A percentile compares a stretch with the other conserved stretches of the same genome.
phyloP scores from a whole-genome alignment of 148 eudicot genomes.

The Rhododendron mucronatum region DNA sequence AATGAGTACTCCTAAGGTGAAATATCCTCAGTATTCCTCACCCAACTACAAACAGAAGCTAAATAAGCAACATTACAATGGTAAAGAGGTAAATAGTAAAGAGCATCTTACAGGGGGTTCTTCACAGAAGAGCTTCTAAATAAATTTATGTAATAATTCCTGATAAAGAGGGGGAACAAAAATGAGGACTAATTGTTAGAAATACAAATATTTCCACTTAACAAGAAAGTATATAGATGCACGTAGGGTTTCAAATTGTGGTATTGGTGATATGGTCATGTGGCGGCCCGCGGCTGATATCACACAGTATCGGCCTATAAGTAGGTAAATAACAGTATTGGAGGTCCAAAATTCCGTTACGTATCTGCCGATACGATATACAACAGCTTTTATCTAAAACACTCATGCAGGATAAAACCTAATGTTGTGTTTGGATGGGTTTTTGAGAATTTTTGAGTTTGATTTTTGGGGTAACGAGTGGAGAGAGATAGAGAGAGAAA shows the following conservation, averaged over 20 bases:
- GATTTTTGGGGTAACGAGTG: too few species aligned
- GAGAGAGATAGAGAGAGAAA: too few species aligned
- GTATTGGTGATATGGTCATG: too few species aligned
- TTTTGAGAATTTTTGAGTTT: too few species aligned
- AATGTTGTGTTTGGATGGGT: neutral
- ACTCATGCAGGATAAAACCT: neutral
- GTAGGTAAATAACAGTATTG: too few species aligned
- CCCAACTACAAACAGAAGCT: neutral
- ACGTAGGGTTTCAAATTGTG: too few species aligned
- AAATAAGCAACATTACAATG: neutral
- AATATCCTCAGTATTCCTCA: neutral
- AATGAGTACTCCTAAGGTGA: neutral
- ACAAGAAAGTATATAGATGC: neutral
- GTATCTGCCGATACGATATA: too few species aligned
- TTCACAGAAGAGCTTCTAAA: constrained; percentile 52
- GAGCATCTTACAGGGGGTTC: constrained; percentile 42
- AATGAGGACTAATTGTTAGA: neutral
- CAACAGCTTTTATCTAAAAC: too few species aligned
- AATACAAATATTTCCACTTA: neutral
- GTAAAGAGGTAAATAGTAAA: neutral
- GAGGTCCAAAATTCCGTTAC: too few species aligned
- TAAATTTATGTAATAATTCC: constrained; percentile 61
- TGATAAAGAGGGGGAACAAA: constrained; percentile 8
- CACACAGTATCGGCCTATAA: too few species aligned
- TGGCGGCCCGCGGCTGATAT: too few species aligned